Conservation (phyloP, 1,284 basidiomycete species). For the Cryptococcus maquisensis region DNA sequence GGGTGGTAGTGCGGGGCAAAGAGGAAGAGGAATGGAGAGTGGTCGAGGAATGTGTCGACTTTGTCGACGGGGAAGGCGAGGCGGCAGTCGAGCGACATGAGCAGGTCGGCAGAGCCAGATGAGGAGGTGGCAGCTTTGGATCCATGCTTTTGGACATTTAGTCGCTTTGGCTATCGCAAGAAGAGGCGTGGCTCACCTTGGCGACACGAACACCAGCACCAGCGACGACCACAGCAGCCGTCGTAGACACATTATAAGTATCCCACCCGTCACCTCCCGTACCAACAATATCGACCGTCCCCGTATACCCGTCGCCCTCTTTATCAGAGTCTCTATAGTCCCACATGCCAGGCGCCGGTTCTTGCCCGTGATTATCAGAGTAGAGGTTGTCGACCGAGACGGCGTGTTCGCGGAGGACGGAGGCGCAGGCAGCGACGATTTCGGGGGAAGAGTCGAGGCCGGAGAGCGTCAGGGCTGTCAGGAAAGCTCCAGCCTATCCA, state of each 20-base stretch:
- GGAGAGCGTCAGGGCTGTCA: slow-evolving; percentile 73
- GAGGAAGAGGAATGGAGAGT: slow-evolving; percentile 82
- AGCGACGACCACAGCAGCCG: slow-evolving; percentile 88
- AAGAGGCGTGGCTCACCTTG: slow-evolving; percentile 60
- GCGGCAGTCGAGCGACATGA: slow-evolving; percentile 79
- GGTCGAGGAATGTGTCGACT: slow-evolving; percentile 53
- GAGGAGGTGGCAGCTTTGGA: slow-evolving; percentile 89
- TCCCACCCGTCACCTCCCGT: slow-evolving; percentile 96
- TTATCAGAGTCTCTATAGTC: slow-evolving; percentile 45
- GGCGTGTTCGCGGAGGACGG: slow-evolving; percentile 65
- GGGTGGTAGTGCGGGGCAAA: slow-evolving; percentile 93
- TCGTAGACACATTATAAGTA: slow-evolving; percentile 96
- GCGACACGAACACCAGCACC: slow-evolving; percentile 89
- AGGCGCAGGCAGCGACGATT: slow-evolving; percentile 69
- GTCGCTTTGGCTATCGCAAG: neutral
- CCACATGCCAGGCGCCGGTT: slow-evolving; percentile 35
- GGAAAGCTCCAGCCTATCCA: slow-evolving; percentile 69
- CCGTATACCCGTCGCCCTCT: slow-evolving; percentile 44
- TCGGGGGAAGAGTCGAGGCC: slow-evolving; percentile 69
- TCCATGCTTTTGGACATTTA: slow-evolving; percentile 65
- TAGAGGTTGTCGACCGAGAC: slow-evolving; percentile 53
- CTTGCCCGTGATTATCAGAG: slow-evolving; percentile 14
- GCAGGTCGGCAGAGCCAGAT: slow-evolving; percentile 89
- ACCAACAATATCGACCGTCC: slow-evolving; percentile 59
- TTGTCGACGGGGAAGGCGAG: slow-evolving; percentile 65